Base-by-base conservation (phyloP, 345 rosid genomes). In the Populus nigra region DNA sequence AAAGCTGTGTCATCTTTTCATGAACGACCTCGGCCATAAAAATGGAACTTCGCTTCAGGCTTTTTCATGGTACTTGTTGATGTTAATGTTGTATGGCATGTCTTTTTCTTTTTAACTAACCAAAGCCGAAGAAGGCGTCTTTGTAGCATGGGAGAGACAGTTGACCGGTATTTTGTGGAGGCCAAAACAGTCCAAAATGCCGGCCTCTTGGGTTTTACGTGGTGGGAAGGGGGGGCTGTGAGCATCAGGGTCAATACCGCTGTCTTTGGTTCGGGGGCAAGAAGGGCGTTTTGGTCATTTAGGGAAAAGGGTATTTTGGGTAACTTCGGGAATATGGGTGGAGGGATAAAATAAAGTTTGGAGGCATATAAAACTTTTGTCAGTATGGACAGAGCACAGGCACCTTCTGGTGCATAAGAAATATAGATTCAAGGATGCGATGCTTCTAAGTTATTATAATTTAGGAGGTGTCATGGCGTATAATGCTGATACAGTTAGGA, bases 1-100 rank as follows among this genome's bases (percentile, higher is more conserved):
- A 87, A 45, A 90, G 70, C 62, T 86, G 91, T 1, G 89, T 85
- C 92, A 90, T 89, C 68, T 86, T 87, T 78, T 90, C 86, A 43
- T 76, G 72, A 66, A 81, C 25, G 74, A 76, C 77, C 65, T 82
- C 78, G 65, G 86, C 87, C 93, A 86, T 84, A 74, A 73, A 82
- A 79, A 79, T 18, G n/a, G 49, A 81, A 35, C 65, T 65, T 66
- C 8, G 72, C 43, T 23, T 70, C 59, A 47, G 63, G 67, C 25
- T 75, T 45, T 41, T 65, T 70, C 69, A 47, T 84, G 35, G 70
- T 73, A n/a, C n/a, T 31, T 71, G 3, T 5, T 29, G 5, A 2
- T 43, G 66, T 23, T 61, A 75, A 20, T 76, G 68, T 16, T n/a
- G 74, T 73, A 11, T 50, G 45, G 27, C 22, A n/a, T 73, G 41